Percentiles rank a stretch among this genome's conserved stretches.
These are phyloP conservation scores for Groenewaldozyma sp. DNA, from an alignment of 1,139 yeast genomes.

Conservation along the genomic window DNA sequence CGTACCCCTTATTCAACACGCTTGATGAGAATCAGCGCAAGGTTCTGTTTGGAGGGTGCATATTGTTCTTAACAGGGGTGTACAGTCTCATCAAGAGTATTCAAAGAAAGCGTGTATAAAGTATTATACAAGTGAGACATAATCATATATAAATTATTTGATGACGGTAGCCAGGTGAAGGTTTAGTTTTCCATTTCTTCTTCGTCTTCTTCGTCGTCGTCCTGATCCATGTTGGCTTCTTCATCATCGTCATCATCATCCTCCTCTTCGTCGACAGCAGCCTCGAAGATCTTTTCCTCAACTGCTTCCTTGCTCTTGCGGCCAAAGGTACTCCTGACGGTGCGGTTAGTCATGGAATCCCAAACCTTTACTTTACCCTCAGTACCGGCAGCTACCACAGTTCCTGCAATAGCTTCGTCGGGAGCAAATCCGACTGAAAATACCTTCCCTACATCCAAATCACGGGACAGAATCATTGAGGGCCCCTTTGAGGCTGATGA, in stretches of 20 bases:
- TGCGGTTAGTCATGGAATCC: constrained; percentile 78
- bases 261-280: constrained; percentile 48
- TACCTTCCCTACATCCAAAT: constrained; percentile 92
- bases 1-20: constrained; percentile 24
- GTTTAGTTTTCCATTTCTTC: constrained; percentile 11
- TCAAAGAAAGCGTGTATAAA: background rate
- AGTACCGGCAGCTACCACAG: constrained; percentile 81
- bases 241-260: constrained; percentile 43
- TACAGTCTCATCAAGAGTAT: constrained; percentile 2
- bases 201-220: constrained; percentile 21
- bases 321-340: constrained; percentile 64
- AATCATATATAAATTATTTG: too few relatives aligned
- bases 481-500: constrained; percentile 43
- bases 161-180: too few relatives aligned
- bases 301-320: constrained; percentile 46
- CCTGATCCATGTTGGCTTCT: constrained; percentile 8
- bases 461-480: constrained; percentile 82
- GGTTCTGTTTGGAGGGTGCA: background rate
- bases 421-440: constrained; percentile 77
- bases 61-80: background rate
- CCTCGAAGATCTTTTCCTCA: constrained; percentile 50
- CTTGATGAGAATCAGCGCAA: background rate
- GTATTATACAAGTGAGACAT: background rate
- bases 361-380: constrained; percentile 78
- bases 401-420: constrained; percentile 80